Evolutionary conservation across 768 basidiomycete genomes (phyloP).

Genomic region (Rhodosporidiobolus odoratus): DNA sequence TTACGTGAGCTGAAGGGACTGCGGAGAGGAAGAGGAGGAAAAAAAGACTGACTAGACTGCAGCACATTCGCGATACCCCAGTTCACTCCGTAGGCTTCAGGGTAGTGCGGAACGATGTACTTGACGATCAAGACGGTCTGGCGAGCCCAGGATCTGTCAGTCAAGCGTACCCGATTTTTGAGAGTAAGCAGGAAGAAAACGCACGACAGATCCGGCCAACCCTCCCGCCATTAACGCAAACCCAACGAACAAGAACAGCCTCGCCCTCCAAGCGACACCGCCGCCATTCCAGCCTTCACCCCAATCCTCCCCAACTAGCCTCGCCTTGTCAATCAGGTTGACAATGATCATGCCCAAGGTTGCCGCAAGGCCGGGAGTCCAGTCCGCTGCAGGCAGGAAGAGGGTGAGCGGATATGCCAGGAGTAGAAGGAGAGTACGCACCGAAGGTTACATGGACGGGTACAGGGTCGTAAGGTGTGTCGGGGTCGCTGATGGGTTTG

Average conservation of each 20-base stretch:
- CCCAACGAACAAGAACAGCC: constrained; percentile 85
- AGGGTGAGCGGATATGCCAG: neutral
- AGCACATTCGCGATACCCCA: constrained; percentile 95
- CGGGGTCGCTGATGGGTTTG: constrained; percentile 55
- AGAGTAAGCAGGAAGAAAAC: constrained; percentile 45
- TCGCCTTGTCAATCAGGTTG: constrained; percentile 90
- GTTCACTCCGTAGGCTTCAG: constrained; percentile 67
- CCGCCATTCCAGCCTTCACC: constrained; percentile 48
- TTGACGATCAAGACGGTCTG: constrained; percentile 86
- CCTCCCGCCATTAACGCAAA: constrained; percentile 98
- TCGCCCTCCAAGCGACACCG: constrained; percentile 81
- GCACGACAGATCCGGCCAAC: constrained; percentile 88
- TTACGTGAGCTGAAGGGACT: no score
- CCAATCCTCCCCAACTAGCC: constrained; percentile 67
- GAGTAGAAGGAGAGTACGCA: neutral
- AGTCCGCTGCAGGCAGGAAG: constrained; percentile 56
- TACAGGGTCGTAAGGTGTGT: constrained; percentile 61
- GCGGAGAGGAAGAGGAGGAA: neutral
- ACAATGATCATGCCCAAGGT: constrained; percentile 86
- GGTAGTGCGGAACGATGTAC: constrained; percentile 69
- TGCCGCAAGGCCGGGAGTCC: constrained; percentile 93
- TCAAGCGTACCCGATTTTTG: no score
- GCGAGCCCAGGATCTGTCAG: neutral
- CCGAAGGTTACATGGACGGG: constrained; percentile 65
- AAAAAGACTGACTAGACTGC: constrained; percentile 63